Evolutionary conservation across 306 rosid species (phyloP).

Genomic region (Sindora glabra): DNA sequence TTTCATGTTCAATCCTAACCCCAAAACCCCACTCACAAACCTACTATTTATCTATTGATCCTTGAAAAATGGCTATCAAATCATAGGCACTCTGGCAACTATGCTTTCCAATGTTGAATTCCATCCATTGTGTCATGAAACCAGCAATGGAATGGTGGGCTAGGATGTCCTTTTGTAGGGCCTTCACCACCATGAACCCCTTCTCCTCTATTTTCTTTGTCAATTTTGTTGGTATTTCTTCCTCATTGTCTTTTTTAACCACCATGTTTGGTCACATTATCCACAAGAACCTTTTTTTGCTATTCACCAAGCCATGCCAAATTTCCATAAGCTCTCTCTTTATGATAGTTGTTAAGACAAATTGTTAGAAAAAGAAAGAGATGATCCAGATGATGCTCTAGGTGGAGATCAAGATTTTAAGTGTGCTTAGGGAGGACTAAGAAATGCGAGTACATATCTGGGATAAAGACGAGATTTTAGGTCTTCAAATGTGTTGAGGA

Average conservation of each 20-base stretch:
- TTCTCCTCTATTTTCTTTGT: not conserved
- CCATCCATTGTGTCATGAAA: conserved; percentile 10
- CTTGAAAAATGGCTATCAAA: not conserved
- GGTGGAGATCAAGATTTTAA: not conserved
- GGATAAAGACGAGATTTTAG: conserved; percentile 34
- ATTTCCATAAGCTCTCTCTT: conserved; percentile 13
- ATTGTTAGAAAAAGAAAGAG: not conserved
- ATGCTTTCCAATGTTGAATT: not conserved
- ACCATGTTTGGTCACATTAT: conserved; percentile 17
- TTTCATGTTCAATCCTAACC: not conserved
- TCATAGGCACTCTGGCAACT: conserved; percentile 1
- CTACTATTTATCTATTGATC: conserved; percentile 2
- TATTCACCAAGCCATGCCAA: conserved; percentile 35
- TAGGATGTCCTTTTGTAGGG: conserved; percentile 2
- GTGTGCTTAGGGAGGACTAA: conserved; percentile 32
- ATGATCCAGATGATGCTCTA: not conserved
- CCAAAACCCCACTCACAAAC: not conserved
- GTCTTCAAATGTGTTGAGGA: conserved; percentile 62
- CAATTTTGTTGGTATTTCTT: not conserved
- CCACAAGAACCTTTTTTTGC: conserved; percentile 31
- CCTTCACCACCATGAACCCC: not conserved
- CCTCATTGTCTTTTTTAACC: not conserved
- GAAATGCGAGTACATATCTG: conserved; percentile 3
- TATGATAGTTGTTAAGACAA: not conserved
- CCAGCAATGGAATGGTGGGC: not conserved